Conservation (phyloP, 495 filamentous ascomycete genomes). For the Bacidia rubella region DNA sequence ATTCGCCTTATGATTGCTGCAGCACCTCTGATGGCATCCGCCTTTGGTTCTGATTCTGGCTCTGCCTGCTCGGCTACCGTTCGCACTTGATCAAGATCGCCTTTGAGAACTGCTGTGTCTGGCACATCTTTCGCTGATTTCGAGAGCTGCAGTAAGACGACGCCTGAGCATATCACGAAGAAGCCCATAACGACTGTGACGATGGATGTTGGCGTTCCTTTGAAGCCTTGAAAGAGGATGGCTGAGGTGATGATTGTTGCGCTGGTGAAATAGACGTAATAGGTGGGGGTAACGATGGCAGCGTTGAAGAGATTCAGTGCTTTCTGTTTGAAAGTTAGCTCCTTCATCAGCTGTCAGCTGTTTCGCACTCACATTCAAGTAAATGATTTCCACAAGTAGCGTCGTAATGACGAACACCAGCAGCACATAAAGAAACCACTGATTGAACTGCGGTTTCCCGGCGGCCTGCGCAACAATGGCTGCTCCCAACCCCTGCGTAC, state of each 20-base stretch:
- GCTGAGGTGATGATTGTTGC: conserved; percentile 89
- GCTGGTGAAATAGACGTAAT: conserved; percentile 96
- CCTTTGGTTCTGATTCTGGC: conserved; percentile 88
- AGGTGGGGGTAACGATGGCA: conserved; percentile 91
- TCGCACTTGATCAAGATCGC: conserved; percentile 86
- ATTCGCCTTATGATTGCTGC: conserved; percentile 81
- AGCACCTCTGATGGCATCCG: conserved; percentile 86
- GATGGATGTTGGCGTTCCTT: conserved; percentile 68
- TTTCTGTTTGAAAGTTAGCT: conserved; percentile 50
- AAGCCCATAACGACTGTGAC: conserved; percentile 88
- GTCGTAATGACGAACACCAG: conserved; percentile 83
- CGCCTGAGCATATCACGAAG: conserved; percentile 84
- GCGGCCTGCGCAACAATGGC: conserved; percentile 78
- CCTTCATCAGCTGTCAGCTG: background rate
- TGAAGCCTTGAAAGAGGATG: conserved; percentile 87
- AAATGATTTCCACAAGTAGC: conserved; percentile 85
- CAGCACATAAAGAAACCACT: conserved; percentile 92
- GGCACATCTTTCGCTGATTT: conserved; percentile 97
- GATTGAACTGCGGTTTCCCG: conserved; percentile 77
- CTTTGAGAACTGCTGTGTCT: conserved; percentile 82
- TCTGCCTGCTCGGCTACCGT: conserved; percentile 91
- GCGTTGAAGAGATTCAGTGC: conserved; percentile 96
- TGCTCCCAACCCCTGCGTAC: conserved; percentile 84
- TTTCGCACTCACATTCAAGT: conserved; percentile 63
- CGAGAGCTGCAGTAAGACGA: conserved; percentile 93